Percentiles rank a stretch among this genome's conserved stretches.
These are phyloP conservation scores for Boletus patriciae DNA, from an alignment of 768 basidiomycete species.

Conservation along the genomic window DNA sequence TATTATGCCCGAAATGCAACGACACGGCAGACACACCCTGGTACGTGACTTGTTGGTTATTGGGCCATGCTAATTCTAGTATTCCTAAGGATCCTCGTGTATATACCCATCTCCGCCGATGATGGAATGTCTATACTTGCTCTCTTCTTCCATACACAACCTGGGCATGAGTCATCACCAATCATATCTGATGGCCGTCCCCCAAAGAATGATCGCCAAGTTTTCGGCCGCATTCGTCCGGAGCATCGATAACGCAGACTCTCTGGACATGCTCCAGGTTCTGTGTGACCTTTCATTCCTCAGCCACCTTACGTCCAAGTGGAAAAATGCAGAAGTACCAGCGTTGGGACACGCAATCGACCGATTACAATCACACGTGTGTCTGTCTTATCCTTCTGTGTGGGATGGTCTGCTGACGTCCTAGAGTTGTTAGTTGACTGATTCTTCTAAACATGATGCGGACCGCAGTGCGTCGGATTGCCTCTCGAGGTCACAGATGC, in stretches of 20 bases:
- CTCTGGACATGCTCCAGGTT: slow-evolving; percentile 31
- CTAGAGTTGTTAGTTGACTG: slow-evolving; percentile 15
- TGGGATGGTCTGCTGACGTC: slow-evolving; percentile 1
- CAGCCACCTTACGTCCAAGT: slow-evolving; percentile 39
- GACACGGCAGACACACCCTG: slow-evolving; percentile 1
- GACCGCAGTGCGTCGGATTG: slow-evolving; percentile 41
- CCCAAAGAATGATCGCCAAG: slow-evolving; percentile 41
- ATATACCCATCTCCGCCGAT: slow-evolving; percentile 54
- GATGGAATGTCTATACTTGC: slow-evolving; percentile 51
- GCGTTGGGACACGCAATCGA: slow-evolving; percentile 32
- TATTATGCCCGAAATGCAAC: slow-evolving; percentile 18
- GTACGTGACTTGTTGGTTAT: slow-evolving; percentile 11
- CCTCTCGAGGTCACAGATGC: slow-evolving; percentile 57
- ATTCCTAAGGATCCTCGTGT: slow-evolving; percentile 20
- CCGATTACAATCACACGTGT: slow-evolving; percentile 29
- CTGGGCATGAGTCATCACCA: slow-evolving; percentile 48
- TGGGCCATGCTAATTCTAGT: slow-evolving; percentile 11
- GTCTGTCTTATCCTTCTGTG: slow-evolving; percentile 9
- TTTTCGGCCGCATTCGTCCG: slow-evolving; percentile 35
- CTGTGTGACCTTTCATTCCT: slow-evolving; percentile 53
- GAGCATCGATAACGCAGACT: slow-evolving; percentile 34
- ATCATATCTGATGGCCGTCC: slow-evolving; percentile 35
- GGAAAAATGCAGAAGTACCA: slow-evolving; percentile 19
- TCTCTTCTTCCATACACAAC: slow-evolving; percentile 56
- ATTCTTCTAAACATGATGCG: slow-evolving; percentile 15